Conservation (phyloP, 768 basidiomycete species). For the Gymnopilus dilepis region DNA sequence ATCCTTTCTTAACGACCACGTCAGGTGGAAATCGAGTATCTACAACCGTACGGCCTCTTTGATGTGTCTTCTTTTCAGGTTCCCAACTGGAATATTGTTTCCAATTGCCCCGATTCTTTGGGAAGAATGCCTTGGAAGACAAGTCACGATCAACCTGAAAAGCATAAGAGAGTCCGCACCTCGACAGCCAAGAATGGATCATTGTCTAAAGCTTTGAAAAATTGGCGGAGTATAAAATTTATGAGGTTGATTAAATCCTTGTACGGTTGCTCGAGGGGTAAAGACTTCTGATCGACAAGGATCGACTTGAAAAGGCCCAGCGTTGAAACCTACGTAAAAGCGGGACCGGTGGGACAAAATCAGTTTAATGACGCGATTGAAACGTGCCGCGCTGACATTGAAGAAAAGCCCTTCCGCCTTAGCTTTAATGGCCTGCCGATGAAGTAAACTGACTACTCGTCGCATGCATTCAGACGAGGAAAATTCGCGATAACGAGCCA, state of each 20-base stretch:
- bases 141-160: slow-evolving; percentile 16
- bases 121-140: slow-evolving; percentile 75
- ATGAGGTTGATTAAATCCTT: slow-evolving; percentile 86
- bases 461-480: slow-evolving; percentile 82
- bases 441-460: slow-evolving; percentile 85
- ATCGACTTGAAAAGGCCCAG: slow-evolving; percentile 88
- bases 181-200: slow-evolving; percentile 90
- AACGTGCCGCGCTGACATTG: slow-evolving; percentile 61
- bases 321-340: slow-evolving; percentile 75
- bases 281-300: slow-evolving; percentile 76
- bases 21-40: slow-evolving; percentile 64
- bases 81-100: slow-evolving; percentile 84
- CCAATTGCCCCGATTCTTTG: slow-evolving; percentile 87
- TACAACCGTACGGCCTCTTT: slow-evolving; percentile 41
- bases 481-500: slow-evolving; percentile 86
- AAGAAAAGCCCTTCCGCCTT: slow-evolving; percentile 97
- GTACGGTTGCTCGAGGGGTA: slow-evolving; percentile 79
- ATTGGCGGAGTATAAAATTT: slow-evolving; percentile 86
- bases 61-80: slow-evolving; percentile 51
- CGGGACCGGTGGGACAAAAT: slow-evolving; percentile 13
- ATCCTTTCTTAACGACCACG: slow-evolving; percentile 84
- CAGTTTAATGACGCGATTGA: slow-evolving; percentile 15
- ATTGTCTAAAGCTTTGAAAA: slow-evolving; percentile 90
- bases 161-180: slow-evolving; percentile 48
- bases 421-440: slow-evolving; percentile 87